phyloP scores from a whole-genome alignment of 148 eudicot genomes.

The Euryodendron excelsum region DNA sequence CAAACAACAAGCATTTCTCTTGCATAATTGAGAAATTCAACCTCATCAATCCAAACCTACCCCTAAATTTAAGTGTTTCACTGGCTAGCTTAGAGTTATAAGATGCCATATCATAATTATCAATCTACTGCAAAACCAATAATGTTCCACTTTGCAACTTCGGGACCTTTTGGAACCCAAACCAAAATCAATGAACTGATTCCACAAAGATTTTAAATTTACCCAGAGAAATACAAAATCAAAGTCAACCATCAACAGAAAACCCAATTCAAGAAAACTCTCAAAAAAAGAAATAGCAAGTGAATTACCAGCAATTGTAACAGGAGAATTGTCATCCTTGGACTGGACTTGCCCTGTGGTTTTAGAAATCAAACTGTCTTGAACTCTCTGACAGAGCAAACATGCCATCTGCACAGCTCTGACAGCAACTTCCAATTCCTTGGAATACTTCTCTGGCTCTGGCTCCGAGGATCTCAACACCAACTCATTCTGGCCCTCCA shows the following conservation, averaged over 20 bases:
- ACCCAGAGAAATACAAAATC: not conserved
- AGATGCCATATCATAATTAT: not conserved
- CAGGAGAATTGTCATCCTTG: constrained; percentile 54
- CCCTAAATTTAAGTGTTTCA: not conserved
- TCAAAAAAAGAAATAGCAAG: not conserved
- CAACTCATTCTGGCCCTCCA: constrained; percentile 34
- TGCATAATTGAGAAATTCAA: not conserved
- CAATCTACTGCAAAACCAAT: not conserved
- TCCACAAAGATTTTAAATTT: not conserved
- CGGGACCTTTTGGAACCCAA: not conserved
- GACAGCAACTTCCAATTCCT: constrained; percentile 52
- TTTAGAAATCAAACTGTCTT: constrained; percentile 32
- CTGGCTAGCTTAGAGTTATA: too few relatives aligned
- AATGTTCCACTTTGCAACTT: not conserved
- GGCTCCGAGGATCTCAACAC: constrained; percentile 14
- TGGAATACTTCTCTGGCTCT: constrained; percentile 23
- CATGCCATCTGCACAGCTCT: constrained; percentile 58
- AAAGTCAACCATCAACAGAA: not conserved
- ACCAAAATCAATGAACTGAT: not conserved
- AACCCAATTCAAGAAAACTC: constrained; percentile 8
- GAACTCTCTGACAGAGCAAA: constrained; percentile 44
- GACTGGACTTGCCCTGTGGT: constrained; percentile 31
- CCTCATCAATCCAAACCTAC: not conserved
- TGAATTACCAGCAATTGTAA: constrained; percentile 51
- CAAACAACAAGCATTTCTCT: not conserved